Evolutionary conservation across 306 rosid species (phyloP), one percentile per base, ranked within the genome.

Genomic region (Oemleria cerasiformis): DNA sequence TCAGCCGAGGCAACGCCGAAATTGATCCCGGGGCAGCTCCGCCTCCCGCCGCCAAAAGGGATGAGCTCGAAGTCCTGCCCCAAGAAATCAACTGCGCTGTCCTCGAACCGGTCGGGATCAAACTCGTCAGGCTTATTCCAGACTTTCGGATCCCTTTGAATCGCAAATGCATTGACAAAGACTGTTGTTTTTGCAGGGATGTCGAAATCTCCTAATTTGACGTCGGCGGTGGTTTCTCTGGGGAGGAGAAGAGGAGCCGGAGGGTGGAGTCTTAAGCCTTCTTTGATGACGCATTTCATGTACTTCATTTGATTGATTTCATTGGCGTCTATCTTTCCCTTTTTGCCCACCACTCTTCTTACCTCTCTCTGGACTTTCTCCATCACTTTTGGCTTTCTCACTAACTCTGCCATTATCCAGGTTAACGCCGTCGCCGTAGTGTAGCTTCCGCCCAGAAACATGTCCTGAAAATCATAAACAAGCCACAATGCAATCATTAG

Each of bases 331-430:
- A 90, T 54, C 30, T 74, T 77, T 36, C 68, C 9, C 74, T 77
- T 88, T 0, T 67, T 23, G 0, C 87, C 91, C 6, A 82, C 84
- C 3, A 88, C 66, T 16, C 68, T 79, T 72, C 98, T 86, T 30
- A 86, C 77, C 16, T 89, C 92, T 72, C 83, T 82, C 19, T 88
- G 88, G 0, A 70, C 89, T 67, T 86, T 89, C 59, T 83, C 75
- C 87, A 89, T 82, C 25, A 25, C 65, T 0, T 1, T 11, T 49
- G 89, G 90, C 47, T 83, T 81, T 68, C 68, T 86, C 30, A 77
- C 9, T 0, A 92, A 72, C 75, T 86, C 89, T 23, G 88, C 65
- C 75, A 86, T 53, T 19, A 76, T 49, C 97, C 94, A 92, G 67
- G 84, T 87, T 60, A 80, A 3, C 23, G 68, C 1, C 10, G 79